Evolutionary conservation across 148 eudicot genomes (phyloP).

Genomic region (Polygonum maritimum): DNA sequence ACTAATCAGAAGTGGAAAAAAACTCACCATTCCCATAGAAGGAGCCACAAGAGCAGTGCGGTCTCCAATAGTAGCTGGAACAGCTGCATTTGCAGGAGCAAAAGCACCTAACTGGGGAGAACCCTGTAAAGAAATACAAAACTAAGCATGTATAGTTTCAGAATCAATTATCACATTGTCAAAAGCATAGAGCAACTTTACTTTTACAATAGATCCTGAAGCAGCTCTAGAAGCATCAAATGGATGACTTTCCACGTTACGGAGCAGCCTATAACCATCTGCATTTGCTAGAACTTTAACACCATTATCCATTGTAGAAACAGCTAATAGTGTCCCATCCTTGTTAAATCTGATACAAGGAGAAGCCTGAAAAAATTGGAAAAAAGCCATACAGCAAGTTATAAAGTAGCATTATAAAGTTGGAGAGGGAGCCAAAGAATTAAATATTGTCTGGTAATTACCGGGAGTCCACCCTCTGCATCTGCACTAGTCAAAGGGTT

Average conservation of each 20-base stretch:
- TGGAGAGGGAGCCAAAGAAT: slow-evolving; percentile 4
- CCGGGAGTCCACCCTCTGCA: slow-evolving; percentile 90
- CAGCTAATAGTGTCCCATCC: slow-evolving; percentile 81
- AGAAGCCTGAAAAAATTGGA: slow-evolving; percentile 44
- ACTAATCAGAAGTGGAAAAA: not conserved
- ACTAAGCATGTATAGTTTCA: slow-evolving; percentile 10
- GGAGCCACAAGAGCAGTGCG: slow-evolving; percentile 47
- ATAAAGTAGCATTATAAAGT: slow-evolving; percentile 7
- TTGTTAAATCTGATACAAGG: slow-evolving; percentile 86
- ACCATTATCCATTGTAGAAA: slow-evolving; percentile 81
- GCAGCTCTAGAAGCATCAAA: slow-evolving; percentile 63
- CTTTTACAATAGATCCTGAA: slow-evolving; percentile 53
- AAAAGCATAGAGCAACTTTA: slow-evolving; percentile 16
- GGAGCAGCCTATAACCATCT: slow-evolving; percentile 57
- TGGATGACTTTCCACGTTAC: slow-evolving; percentile 45
- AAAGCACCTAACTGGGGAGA: slow-evolving; percentile 40
- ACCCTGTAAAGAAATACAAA: slow-evolving; percentile 25
- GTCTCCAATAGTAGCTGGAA: slow-evolving; percentile 47
- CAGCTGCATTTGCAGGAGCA: slow-evolving; percentile 41
- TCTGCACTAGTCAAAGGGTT: slow-evolving; percentile 51
- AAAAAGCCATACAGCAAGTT: slow-evolving; percentile 10
- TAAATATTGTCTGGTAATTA: slow-evolving; percentile 19
- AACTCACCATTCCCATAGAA: slow-evolving; percentile 45
- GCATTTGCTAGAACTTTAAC: slow-evolving; percentile 73
- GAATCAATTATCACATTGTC: slow-evolving; percentile 2